These are phyloP conservation scores for Colletotrichum shisoi DNA, from an alignment of 2,329 filamentous ascomycete species.

Conservation along the genomic window DNA sequence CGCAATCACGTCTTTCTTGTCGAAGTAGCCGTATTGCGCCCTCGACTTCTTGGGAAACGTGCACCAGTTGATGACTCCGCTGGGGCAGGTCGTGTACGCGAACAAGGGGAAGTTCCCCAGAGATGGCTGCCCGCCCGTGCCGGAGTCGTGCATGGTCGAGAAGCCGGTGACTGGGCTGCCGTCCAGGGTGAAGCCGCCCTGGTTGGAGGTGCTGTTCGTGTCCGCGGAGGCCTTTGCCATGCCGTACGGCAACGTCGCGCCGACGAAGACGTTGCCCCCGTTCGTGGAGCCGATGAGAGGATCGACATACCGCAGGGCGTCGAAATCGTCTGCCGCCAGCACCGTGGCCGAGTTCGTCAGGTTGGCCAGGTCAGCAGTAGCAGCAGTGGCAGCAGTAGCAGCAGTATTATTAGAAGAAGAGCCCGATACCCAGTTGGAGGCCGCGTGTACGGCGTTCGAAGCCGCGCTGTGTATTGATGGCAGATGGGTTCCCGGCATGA, in stretches of 20 bases:
- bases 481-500: conserved; percentile 34
- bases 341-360: conserved; percentile 20
- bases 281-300: conserved; percentile 54
- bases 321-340: conserved; percentile 42
- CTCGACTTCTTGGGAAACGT: conserved; percentile 61
- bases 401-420: no score
- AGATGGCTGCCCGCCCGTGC: conserved; percentile 66
- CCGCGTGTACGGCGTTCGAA: conserved; percentile 20
- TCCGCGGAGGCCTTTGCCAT: conserved; percentile 68
- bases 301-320: conserved; percentile 47
- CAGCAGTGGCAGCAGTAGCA: not conserved
- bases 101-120: conserved; percentile 79
- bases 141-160: conserved; percentile 66
- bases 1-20: conserved; percentile 61
- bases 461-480: conserved; percentile 26
- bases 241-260: conserved; percentile 55
- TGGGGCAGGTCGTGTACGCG: conserved; percentile 67
- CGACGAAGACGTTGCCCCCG: conserved; percentile 55
- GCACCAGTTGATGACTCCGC: conserved; percentile 69
- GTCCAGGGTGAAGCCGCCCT: conserved; percentile 66
- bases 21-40: conserved; percentile 54
- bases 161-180: conserved; percentile 61
- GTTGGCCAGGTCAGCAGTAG: not conserved
- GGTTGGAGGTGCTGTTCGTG: conserved; percentile 60
- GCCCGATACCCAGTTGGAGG: conserved; percentile 25